Evolutionary conservation across 139 green algal species (phyloP), one percentile per base, ranked within the genome.

Genomic region (Chlamydomonas eustigma): DNA sequence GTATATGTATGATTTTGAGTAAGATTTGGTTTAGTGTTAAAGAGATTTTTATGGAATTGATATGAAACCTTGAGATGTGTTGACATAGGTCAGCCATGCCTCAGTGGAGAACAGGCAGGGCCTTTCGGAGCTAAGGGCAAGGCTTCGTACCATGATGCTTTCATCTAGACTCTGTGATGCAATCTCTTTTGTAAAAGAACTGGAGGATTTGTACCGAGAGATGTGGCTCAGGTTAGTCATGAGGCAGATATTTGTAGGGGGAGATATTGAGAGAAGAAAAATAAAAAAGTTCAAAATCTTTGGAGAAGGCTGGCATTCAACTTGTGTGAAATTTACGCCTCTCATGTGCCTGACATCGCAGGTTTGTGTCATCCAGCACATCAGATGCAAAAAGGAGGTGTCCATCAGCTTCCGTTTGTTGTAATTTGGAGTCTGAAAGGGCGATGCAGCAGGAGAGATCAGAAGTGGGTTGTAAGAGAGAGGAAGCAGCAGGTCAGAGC

Each of bases 121-220:
- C 0, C 77, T 99, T 51, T 76, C 82, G 1, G 37, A 71, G 44
- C 78, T 98, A 37, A 84, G 95, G 0, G 39, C 33, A 5, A 39
- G 32, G 0, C 87, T 99, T 76, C 86, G 95, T 0, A 24, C 78
- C 25, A 81, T 85, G 50, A 97, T 98, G 92, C 71, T 94, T 24
- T 3, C 63, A 0, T 96, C 88, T 1, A 83, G 69, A 3, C 78
- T 99, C 51, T 98, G 95, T 76, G 84, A 97, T 64, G 89, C 74
- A 0, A 67, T 68, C 1, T 4, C 35, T 0, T 98, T 98, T 83
- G 78, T 95, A 24, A n/a, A 39, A 0, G 33, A 76, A 25, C 74
- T 98, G 25, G 95, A 98, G 78, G 39, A 51, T 28, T 76, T 78
- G 8, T 98, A 97, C 76, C 52, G 77, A 1, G 12, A 51, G 28